phyloP scores from a whole-genome alignment of 768 basidiomycete genomes.

The Collybia sp. region DNA sequence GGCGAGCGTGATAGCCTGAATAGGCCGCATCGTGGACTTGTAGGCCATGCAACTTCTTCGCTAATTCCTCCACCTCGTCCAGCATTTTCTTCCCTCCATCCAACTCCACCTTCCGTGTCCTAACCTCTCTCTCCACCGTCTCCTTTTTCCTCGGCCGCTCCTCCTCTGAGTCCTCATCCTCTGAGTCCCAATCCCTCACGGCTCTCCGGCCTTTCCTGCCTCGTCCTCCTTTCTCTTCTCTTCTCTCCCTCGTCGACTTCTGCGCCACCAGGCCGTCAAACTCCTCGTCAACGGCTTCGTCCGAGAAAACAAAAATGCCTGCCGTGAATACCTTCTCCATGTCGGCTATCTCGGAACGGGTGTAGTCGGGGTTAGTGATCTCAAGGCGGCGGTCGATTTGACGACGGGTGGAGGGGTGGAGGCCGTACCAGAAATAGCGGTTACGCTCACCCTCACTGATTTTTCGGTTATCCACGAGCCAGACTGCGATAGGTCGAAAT shows the following conservation, averaged over 20 bases:
- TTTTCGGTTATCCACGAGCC: not conserved
- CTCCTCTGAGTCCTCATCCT: conserved; percentile 1
- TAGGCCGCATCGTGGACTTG: not conserved
- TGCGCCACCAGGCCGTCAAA: not conserved
- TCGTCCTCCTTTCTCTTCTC: not conserved
- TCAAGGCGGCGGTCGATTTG: not conserved
- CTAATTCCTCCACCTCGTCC: conserved; percentile 5
- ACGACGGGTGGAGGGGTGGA: not conserved
- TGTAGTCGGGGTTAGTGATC: not conserved
- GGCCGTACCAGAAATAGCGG: not conserved
- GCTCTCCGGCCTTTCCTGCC: not conserved
- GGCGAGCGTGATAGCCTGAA: not conserved
- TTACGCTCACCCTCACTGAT: conserved; percentile 1
- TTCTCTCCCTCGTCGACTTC: not conserved
- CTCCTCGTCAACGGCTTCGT: not conserved
- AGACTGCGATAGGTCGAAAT: not conserved
- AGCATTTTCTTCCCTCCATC: not conserved
- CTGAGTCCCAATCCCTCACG: not conserved
- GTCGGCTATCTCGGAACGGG: not conserved
- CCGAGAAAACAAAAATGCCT: not conserved
- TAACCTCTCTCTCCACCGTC: conserved; percentile 1
- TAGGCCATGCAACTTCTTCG: conserved; percentile 1
- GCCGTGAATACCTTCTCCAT: not conserved
- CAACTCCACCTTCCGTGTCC: conserved; percentile 2
- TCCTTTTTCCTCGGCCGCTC: not conserved